Conservation (phyloP, 192 early-diverging fungal genomes). For the Coemansia sp. region DNA sequence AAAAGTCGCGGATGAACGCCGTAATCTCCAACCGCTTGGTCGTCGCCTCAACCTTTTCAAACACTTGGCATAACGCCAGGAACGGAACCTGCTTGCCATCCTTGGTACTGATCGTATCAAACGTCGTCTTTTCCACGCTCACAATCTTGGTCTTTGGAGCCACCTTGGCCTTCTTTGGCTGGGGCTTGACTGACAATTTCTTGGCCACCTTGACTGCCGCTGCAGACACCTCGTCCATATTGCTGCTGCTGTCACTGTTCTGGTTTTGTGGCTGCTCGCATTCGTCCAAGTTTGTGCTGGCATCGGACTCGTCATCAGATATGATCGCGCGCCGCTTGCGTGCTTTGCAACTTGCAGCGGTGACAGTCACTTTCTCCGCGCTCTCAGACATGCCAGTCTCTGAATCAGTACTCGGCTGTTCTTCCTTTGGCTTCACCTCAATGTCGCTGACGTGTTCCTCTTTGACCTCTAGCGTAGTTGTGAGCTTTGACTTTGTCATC, state of each 20-base stretch:
- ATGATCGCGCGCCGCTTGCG: slow-evolving; percentile 18
- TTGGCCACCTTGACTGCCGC: slow-evolving; percentile 6
- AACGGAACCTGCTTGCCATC: slow-evolving; percentile 64
- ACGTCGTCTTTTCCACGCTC: slow-evolving; percentile 7
- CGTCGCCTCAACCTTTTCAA: slow-evolving; percentile 83
- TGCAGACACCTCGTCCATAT: slow-evolving; percentile 1
- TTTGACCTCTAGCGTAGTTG: background rate
- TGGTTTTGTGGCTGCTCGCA: background rate
- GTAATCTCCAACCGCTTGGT: slow-evolving; percentile 69
- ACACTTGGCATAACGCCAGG: slow-evolving; percentile 82
- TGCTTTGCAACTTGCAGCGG: background rate
- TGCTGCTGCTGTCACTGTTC: background rate
- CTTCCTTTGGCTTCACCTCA: background rate
- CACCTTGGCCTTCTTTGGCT: slow-evolving; percentile 20
- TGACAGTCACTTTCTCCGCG: background rate
- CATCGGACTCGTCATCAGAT: slow-evolving; percentile 19
- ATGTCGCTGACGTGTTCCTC: background rate
- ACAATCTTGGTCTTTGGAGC: slow-evolving; percentile 7
- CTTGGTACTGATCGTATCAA: slow-evolving; percentile 34
- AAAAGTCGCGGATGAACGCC: slow-evolving; percentile 32
- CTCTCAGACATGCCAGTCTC: background rate
- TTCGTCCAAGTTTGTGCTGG: background rate
- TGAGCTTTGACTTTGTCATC: slow-evolving; percentile 20
- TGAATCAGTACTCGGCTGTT: background rate
- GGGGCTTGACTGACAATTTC: slow-evolving; percentile 1